Percentiles rank a stretch among this genome's conserved stretches.
phyloP scores from a whole-genome alignment of 176 grass and related monocot genomes.

The Cenchrus americanus region DNA sequence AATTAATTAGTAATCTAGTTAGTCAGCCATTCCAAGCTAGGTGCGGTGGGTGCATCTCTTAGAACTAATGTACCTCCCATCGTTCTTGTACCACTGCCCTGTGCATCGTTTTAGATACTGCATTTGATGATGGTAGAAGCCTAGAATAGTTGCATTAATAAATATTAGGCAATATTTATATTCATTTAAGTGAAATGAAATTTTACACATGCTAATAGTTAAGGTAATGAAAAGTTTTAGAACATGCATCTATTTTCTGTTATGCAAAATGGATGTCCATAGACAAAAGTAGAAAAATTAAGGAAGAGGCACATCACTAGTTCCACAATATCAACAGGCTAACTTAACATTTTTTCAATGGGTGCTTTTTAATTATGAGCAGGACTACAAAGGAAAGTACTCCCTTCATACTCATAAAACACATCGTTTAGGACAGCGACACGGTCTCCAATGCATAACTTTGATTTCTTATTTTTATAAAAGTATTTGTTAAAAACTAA shows the following conservation, averaged over 20 bases:
- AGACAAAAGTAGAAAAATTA: background rate
- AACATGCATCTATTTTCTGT: background rate
- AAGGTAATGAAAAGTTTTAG: background rate
- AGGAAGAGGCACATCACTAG: too few relatives aligned
- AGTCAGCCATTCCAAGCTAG: too few relatives aligned
- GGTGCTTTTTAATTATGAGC: background rate
- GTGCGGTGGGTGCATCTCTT: too few relatives aligned
- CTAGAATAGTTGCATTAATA: constrained; percentile 49
- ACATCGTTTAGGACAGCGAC: too few relatives aligned
- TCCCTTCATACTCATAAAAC: too few relatives aligned
- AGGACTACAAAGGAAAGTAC: background rate
- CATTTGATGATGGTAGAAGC: constrained; percentile 72
- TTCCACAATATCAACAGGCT: constrained; percentile 17
- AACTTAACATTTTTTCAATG: background rate
- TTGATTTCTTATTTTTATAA: too few relatives aligned
- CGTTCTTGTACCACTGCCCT: constrained; percentile 63
- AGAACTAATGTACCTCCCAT: constrained; percentile 63
- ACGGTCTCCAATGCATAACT: too few relatives aligned
- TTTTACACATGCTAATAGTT: background rate
- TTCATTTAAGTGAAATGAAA: background rate
- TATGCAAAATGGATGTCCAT: background rate
- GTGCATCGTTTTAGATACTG: constrained; percentile 79
- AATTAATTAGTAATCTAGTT: too few relatives aligned
- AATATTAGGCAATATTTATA: constrained; percentile 30
- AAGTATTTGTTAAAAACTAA: too few relatives aligned